Evolutionary conservation across 768 basidiomycete species (phyloP), one percentile per base, ranked within the genome.

Genomic region (Russula virescens): DNA sequence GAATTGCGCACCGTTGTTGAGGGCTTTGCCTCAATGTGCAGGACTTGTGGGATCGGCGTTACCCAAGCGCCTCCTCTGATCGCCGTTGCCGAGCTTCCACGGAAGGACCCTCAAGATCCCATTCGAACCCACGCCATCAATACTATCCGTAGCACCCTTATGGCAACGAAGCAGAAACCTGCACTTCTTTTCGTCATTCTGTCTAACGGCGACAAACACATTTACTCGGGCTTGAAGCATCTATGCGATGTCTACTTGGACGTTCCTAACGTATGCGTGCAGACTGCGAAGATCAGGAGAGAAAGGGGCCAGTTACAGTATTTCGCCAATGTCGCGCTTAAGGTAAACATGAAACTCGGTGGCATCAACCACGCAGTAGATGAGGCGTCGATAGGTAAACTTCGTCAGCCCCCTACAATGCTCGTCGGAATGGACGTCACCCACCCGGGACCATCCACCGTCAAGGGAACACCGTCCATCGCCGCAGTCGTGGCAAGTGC

Each of bases 381-480:
- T 58, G 66, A 68, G 38, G 68, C 64, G n/a, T 77, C 74, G 59
- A 69, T 72, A 34, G 66, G 19, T 43, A 80, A 77, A 78, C 70
- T 83, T 31, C 70, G 66, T 43, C 58, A 68, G 23, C 68, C 71
- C 49, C 73, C 78, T 42, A 83, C 82, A 19, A 83, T 83, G 80
- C 61, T 83, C 46, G 79, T 83, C 5, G 82, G 82, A 19, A 81
- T 81, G 76, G 82, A 83, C 68, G 88, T 89, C 25, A 91, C 88
- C 1, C 90, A 93, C 73, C 89, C 90, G 23, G 87, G 90, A 21
- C 85, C 83, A 5, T 86, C 86, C 2, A 89, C 87, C 61, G 79
- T 83, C 65, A 69, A 71, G 31, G 80, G 82, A 16, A 82, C 82
- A 19, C 79, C 82, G 11, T 81, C 81, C 18, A 74, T 83, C 52